Evolutionary conservation across 2,329 filamentous ascomycete genomes (phyloP).

Genomic region (Epichloe coenophiala): DNA sequence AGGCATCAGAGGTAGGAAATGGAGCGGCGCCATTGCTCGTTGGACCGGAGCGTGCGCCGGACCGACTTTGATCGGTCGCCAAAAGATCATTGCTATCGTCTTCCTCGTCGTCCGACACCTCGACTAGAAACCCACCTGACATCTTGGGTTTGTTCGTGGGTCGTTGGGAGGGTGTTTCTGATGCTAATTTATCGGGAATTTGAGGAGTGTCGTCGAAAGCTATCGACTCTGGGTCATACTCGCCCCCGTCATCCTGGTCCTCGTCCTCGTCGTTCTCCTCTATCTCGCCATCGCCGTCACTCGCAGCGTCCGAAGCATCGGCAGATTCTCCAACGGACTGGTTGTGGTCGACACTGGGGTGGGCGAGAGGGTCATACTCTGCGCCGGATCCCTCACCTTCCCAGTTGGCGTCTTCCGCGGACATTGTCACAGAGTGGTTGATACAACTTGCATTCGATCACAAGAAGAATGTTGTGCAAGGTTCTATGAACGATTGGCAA

Average conservation of each 20-base stretch:
- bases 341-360: slow-evolving; percentile 36
- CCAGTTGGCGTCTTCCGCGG: slow-evolving; percentile 32
- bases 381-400: slow-evolving; percentile 39
- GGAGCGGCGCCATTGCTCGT: slow-evolving; percentile 10
- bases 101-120: slow-evolving; percentile 46
- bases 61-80: background rate
- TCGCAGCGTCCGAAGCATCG: slow-evolving; percentile 31
- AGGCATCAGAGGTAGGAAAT: slow-evolving; percentile 11
- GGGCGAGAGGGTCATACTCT: slow-evolving; percentile 41
- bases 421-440: slow-evolving; percentile 14
- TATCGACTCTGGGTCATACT: slow-evolving; percentile 46
- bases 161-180: slow-evolving; percentile 16
- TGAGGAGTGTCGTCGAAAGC: slow-evolving; percentile 28
- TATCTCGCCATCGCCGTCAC: slow-evolving; percentile 34
- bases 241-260: slow-evolving; percentile 38
- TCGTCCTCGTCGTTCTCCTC: slow-evolving; percentile 38
- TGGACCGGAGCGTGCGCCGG: slow-evolving; percentile 8
- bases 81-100: slow-evolving; percentile 15
- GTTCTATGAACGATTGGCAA: background rate
- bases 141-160: slow-evolving; percentile 40
- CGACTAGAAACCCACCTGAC: slow-evolving; percentile 45
- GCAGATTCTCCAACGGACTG: slow-evolving; percentile 39
- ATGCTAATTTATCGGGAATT: slow-evolving; percentile 17
- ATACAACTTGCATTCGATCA: background rate
- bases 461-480: background rate